Base-by-base conservation (phyloP, 768 basidiomycete species). In the Agaricus blazei region DNA sequence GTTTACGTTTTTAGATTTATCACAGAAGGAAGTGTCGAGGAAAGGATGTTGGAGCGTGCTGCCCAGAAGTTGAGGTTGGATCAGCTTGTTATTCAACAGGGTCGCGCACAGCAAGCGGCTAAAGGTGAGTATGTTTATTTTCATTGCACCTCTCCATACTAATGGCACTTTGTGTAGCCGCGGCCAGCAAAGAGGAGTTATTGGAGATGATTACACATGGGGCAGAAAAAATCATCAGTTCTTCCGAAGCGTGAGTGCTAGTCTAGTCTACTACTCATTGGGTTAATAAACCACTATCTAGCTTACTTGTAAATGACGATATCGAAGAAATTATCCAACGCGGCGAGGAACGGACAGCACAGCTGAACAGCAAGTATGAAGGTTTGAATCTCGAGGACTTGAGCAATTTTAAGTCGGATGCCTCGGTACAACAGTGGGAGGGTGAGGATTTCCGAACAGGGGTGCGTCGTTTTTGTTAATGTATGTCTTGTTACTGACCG, bases 161-260 rank as follows among this genome's bases (percentile, higher is more conserved):
- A 1, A 24, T 9, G 9, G 49, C 11, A 34, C 28, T 19, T 60
- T 52, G 7, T 48, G n/a, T 63, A 87, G 94, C 90, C 51, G 93
- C 90, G 47, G 88, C 91, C 14, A 90, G 85, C 68, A 98, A 98
- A 74, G 97, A 98, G 47, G 97, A 98, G 56, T 76, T 99, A 12
- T 73, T 98, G 36, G 95, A 98, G 66, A 99, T 98, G 93, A 98
- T 99, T 57, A 87, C 94, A 5, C 93, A 96, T 64, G 96, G 97
- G 19, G 96, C 94, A 0, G 96, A 98, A 68, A 90, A 93, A 70
- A 98, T 99, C 54, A 94, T 98, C 68, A 96, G 88, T 65, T 75
- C 85, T 3, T 68, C 70, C 0, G 87, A 90, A 12, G 82, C 84
- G 90, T 93, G 54, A 58, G 87, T 71, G 11, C 3, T 9, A 41